Base-by-base conservation (phyloP, 164 flowering plant species). In the Vitis amurensis region DNA sequence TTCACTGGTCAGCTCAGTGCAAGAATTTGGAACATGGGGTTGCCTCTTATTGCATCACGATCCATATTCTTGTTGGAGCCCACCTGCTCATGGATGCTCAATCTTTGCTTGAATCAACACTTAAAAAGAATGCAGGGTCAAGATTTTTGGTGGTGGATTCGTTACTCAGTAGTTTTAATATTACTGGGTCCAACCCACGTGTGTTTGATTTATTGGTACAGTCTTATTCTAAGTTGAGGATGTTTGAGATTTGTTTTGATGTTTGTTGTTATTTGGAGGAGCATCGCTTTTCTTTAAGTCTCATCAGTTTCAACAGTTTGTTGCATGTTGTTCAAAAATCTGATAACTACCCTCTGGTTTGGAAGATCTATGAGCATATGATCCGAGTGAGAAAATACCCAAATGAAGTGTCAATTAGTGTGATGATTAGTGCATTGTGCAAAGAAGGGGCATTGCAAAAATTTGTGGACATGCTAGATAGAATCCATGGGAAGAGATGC, bases 301-400 rank as follows among this genome's bases (percentile, higher is more conserved):
- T 94, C 12, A 72, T 62, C 8, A 92, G 77, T 75, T 92, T 78
- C 77, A 94, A 94, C 70, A 74, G 77, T 60, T 70, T 94, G 79
- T 71, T 92, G 60, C 82, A 88, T 67, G 76, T 86, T 47, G 80
- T 75, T 64, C 86, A 81, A 68, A 94, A 83, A 73, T 82, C 95
- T 64, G 85, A 83, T 51, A 48, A 55, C 37, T 57, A 37, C 63
- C 14, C 2, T 47, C 57, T 89, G 68, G 86, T 86, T 37, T 92
- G 98, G 98, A 77, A 73, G 52, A 70, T 94, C 17, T 94, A 89
- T 75, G 94, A 90, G 84, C 82, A 70, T 71, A 88, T 92, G 93
- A 69, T 92, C 17, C 55, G 69, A 49, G 80, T 50, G 16, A 87
- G 91, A 71, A 73, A 57, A n/a, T 88, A 78, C 63, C 97, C 97